Conservation (phyloP, 345 rosid species). For the Dimocarpus longan region DNA sequence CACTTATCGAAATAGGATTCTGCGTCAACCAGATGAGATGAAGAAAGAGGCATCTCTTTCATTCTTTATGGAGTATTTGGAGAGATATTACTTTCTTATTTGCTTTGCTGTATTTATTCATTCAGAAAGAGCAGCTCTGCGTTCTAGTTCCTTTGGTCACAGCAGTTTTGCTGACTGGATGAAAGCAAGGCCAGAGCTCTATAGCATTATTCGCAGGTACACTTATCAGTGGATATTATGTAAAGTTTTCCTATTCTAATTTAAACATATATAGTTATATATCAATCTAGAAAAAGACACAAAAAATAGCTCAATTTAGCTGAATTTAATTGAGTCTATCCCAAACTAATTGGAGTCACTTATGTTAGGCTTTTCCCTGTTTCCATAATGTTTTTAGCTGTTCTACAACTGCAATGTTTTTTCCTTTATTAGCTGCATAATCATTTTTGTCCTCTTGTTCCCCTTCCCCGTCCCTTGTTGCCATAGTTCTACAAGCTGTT, state of each 20-base stretch:
- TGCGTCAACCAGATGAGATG: slow-evolving; percentile 96
- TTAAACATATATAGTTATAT: not conserved
- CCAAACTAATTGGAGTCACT: not conserved
- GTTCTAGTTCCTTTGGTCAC: slow-evolving; percentile 68
- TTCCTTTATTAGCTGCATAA: too few relatives aligned
- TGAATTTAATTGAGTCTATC: not conserved
- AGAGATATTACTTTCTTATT: slow-evolving; percentile 96
- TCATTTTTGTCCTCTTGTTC: too few relatives aligned
- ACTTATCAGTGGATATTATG: slow-evolving; percentile 1
- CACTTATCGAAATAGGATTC: slow-evolving; percentile 83
- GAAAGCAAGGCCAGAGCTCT: slow-evolving; percentile 97
- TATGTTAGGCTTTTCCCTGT: not conserved
- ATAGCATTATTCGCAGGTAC: slow-evolving; percentile 95
- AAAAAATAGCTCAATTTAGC: not conserved
- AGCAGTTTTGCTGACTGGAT: slow-evolving; percentile 98
- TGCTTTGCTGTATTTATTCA: slow-evolving; percentile 96
- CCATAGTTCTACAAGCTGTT: not conserved
- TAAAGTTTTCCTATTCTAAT: slow-evolving; percentile 2
- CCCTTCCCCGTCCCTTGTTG: not conserved
- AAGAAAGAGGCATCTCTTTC: slow-evolving; percentile 95
- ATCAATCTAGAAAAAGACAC: not conserved
- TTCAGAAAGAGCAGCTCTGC: slow-evolving; percentile 86
- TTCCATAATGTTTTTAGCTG: not conserved
- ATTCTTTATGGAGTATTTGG: slow-evolving; percentile 93
- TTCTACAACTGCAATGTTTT: not conserved